These are phyloP conservation scores for Phytopythium ostracodes DNA, from an alignment of 352 stramenopile genomes.

Conservation along the genomic window DNA sequence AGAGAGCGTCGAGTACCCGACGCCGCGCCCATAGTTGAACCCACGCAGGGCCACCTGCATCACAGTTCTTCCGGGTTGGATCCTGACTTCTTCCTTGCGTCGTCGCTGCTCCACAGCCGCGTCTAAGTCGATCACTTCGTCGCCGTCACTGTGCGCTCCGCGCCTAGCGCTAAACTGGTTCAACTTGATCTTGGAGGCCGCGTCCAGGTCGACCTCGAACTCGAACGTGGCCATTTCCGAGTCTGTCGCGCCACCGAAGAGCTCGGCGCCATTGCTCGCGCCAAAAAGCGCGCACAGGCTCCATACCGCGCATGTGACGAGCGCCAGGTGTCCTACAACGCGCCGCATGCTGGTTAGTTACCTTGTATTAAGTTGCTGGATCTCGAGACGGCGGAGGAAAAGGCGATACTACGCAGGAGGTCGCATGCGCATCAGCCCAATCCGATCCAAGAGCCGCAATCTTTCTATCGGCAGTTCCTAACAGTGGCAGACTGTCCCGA, in stretches of 20 bases:
- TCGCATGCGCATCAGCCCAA: not conserved
- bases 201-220: slow-evolving; percentile 31
- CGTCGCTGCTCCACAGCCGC: not conserved
- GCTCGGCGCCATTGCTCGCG: not conserved
- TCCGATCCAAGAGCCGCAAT: not conserved
- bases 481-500: no score
- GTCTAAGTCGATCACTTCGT: slow-evolving; percentile 1
- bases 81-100: not conserved
- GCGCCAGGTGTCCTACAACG: not conserved
- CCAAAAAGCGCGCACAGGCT: not conserved
- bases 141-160: not conserved
- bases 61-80: slow-evolving; percentile 6
- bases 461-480: not conserved
- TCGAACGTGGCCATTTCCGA: slow-evolving; percentile 12
- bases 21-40: slow-evolving; percentile 45
- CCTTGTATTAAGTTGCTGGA: no score
- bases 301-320: not conserved
- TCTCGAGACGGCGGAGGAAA: not conserved
- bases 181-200: slow-evolving; percentile 21
- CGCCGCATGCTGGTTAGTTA: not conserved
- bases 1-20: slow-evolving; percentile 18
- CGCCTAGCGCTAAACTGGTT: not conserved
- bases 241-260: not conserved
- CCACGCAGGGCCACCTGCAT: slow-evolving; percentile 16
- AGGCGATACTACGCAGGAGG: no score